Percentiles rank a stretch among this genome's conserved stretches.
Conservation (phyloP, 129 eudicot genomes). For the Silybum marianum region DNA sequence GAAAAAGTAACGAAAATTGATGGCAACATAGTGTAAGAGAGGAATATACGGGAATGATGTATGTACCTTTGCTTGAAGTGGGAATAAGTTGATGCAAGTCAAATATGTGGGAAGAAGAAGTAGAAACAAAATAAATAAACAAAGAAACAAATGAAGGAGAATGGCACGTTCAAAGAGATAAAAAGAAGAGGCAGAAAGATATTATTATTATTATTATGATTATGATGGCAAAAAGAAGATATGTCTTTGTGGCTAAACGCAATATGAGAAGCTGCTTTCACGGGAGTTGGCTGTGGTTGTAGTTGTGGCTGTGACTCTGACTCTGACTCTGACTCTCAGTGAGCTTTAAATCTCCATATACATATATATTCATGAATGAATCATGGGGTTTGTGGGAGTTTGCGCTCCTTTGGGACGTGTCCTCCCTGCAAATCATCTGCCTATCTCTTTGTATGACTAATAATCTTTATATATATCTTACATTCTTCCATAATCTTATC, state of each 20-base stretch:
- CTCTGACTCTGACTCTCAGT: too few species aligned
- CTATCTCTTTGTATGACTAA: neutral
- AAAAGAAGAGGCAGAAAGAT: slow-evolving; percentile 31
- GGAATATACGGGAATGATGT: slow-evolving; percentile 14
- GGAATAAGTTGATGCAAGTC: slow-evolving; percentile 26
- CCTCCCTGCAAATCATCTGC: neutral
- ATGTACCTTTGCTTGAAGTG: slow-evolving; percentile 44
- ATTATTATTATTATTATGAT: slow-evolving; percentile 16
- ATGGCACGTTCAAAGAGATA: slow-evolving; percentile 9
- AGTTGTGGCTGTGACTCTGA: too few species aligned
- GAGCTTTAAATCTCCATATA: slow-evolving; percentile 3
- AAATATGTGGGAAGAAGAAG: slow-evolving; percentile 23
- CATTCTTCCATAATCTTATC: too few species aligned
- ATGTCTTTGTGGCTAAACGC: slow-evolving; percentile 18
- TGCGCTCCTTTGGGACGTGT: slow-evolving; percentile 8
- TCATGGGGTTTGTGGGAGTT: slow-evolving; percentile 20
- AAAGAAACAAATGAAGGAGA: slow-evolving; percentile 22
- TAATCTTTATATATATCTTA: too few species aligned
- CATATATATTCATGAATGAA: neutral
- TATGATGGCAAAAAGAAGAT: slow-evolving; percentile 6
- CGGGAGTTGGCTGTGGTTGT: slow-evolving; percentile 20
- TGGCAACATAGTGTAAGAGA: neutral
- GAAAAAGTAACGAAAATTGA: neutral
- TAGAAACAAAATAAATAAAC: neutral
- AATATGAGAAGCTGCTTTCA: slow-evolving; percentile 7